Evolutionary conservation across 2,329 filamentous ascomycete genomes (phyloP).

Genomic region (Fusarium concolor): DNA sequence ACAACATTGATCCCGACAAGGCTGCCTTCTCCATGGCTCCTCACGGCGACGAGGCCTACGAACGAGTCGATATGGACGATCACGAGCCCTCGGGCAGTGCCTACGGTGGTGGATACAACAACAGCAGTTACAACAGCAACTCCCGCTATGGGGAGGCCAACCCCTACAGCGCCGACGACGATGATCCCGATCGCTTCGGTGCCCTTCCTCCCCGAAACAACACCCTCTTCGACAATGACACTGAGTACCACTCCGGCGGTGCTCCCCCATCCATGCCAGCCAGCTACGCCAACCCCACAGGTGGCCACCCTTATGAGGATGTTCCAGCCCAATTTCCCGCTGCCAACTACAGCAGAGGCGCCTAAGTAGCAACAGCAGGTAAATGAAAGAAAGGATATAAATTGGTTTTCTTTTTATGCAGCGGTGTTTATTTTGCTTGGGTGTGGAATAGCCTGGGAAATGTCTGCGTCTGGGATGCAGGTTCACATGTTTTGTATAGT

Average conservation of each 20-base stretch:
- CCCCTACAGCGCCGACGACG: slow-evolving; percentile 55
- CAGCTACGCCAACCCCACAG: slow-evolving; percentile 41
- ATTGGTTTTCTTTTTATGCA: slow-evolving; percentile 34
- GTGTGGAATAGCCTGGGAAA: slow-evolving; percentile 31
- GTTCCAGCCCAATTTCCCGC: slow-evolving; percentile 67
- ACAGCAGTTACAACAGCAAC: slow-evolving; percentile 48
- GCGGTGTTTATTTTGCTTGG: slow-evolving; percentile 37
- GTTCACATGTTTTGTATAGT: slow-evolving; percentile 38
- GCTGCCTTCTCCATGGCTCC: slow-evolving; percentile 75
- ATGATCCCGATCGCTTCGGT: slow-evolving; percentile 56
- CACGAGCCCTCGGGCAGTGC: slow-evolving; percentile 53
- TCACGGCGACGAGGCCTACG: slow-evolving; percentile 74
- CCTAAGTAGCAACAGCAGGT: slow-evolving; percentile 47
- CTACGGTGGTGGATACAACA: slow-evolving; percentile 47
- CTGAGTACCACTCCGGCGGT: slow-evolving; percentile 57
- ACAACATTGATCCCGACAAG: slow-evolving; percentile 75
- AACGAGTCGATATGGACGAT: slow-evolving; percentile 69
- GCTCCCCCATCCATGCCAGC: slow-evolving; percentile 43
- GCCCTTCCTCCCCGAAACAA: slow-evolving; percentile 52
- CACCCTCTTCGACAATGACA: slow-evolving; percentile 63
- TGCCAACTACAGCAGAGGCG: slow-evolving; percentile 67
- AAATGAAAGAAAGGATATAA: slow-evolving; percentile 42
- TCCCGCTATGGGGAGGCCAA: slow-evolving; percentile 54
- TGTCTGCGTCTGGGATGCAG: slow-evolving; percentile 33
- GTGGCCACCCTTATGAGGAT: slow-evolving; percentile 43